Base-by-base conservation (phyloP, 2,329 filamentous ascomycete genomes). In the Fusarium veterinarium region DNA sequence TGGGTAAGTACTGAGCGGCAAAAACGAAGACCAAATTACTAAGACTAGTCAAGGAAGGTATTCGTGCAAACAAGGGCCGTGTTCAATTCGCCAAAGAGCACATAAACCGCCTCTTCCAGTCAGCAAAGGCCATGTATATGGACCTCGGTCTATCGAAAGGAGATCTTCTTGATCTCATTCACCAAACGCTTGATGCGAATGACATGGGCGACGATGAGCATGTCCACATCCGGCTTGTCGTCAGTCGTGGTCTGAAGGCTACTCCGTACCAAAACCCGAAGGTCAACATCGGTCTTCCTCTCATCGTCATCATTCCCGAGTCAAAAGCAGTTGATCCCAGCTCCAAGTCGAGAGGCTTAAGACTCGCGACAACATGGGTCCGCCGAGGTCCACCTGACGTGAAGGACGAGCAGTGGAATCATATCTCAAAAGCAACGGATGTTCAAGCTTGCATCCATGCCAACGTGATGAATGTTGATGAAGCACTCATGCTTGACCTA, bases 341-440 rank as follows among this genome's bases (percentile, higher is more conserved):
- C 16, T 67, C 64, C 0, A 67, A 67, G 20, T 67, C 64, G 2
- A 42, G 55, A 1, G 64, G 64, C 0, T 0, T 67, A 0, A 61
- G 63, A 35, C 19, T 67, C 0, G 63, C 64, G 0, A 67, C 64
- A 1, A 67, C 64, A 1, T 67, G 64, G 64, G 64, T 67, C 0
- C 64, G 64, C 0, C n/a, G 64, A 0, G 64, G 64, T 0, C 64
- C 64, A 0, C 64, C 64, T 2, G 64, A 67, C 1, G 64, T 67
- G 1, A 67, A 67, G 10, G 64, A 67, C 0, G 64, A 67, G 2
- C 63, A 67, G 1, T 67, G 64, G 64, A 67, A 67, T 4, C 64
- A 67, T 1, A 67, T 67, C 7, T 67, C 64, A 1, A 67, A 67
- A 46, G 64, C 64, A 0, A 67, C 64, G 1, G 64, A 67, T 5